Evolutionary conservation across 805 yeast species (phyloP), one percentile per base, ranked within the genome.

Genomic region (Dipodascus albidus): DNA sequence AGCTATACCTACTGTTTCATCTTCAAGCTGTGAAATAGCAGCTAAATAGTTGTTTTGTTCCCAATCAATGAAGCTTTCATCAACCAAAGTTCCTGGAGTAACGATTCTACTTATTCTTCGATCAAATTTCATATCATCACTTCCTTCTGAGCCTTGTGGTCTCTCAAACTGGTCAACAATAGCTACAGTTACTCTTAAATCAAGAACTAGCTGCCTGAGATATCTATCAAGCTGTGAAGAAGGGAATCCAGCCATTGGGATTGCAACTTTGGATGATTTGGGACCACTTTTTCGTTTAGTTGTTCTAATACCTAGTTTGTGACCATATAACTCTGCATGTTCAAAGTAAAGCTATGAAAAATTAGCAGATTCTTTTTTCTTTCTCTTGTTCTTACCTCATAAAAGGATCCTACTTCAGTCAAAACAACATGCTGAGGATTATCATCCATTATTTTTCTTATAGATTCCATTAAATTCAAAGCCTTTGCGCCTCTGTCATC

Each of bases 161-260:
- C 58, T 63, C 62, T 58, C 91, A 17, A 87, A 79, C 57, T 67
- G 70, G 62, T 60, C 93, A n/a, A 87, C 80, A 3, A 90, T 74
- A 0, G 91, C 96, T 0, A 89, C 97, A 52, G 82, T 84, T 50
- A 76, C 73, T 1, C 82, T 82, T 21, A 78, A 67, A 35, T 82
- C 87, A 53, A 82, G 81, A 1, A 93, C 95, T 23, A 90, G 74
- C 0, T 82, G 73, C 60, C 81, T 80, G 38, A 89, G 76, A 63
- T 87, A 90, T 54, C 88, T 78, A 53, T 82, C 85, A 19, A 89
- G 67, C 54, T 82, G 87, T 47, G 70, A 68, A 2, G 78, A 72
- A 0, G 99, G 99, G 61, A 93, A 93, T 0, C 99, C 99, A 0
- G 97, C 87, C 85, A 93, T 88, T 0, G 95, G 80, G 0, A 85